Evolutionary conservation across 768 basidiomycete species (phyloP), one percentile per base, ranked within the genome.

Genomic region (Neoboletus magnificus): DNA sequence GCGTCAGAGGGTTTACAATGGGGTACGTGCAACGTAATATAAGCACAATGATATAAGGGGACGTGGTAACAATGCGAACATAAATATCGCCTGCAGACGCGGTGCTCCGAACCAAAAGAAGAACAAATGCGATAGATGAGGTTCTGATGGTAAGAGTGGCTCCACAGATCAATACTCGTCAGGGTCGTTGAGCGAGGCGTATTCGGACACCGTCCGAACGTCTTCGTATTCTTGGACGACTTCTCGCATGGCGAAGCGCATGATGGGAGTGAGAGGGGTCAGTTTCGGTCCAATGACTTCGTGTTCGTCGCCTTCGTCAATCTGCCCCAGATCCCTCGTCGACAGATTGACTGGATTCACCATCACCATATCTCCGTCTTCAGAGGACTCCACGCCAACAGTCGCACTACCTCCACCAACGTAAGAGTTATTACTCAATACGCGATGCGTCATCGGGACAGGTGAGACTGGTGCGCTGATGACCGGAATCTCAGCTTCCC

Each of bases 161-260:
- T 48, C 54, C 23, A 46, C 35, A 13, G 13, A 15, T 9, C 62
- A 88, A 62, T 86, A 88, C 67, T 88, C 87, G 59, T 89, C 85
- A n/a, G 86, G 80, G 62, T 90, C 70, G 13, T 71, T 71, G 44
- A 91, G 73, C 10, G 87, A 90, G 16, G 87, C 89, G 64, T 91
- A 91, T 59, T 91, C 89, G 8, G 87, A 89, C 33, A 85, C 79
- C 15, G 85, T 85, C 65, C 79, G 80, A 56, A 85, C 82, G 59
- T 90, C 86, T 60, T 91, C 84, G 60, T 90, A 92, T 71, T 93
- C 91, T 64, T 83, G 80, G 18, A 93, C 82, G 10, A 93, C 90
- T 66, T 89, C 85, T 48, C 83, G 76, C 89, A 93, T 93, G 45
- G 91, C 91, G 68, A 76, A 90, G 29, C 85, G 76, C 84, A 92